Conservation (phyloP, 345 rosid species). For the Citrus australasica region DNA sequence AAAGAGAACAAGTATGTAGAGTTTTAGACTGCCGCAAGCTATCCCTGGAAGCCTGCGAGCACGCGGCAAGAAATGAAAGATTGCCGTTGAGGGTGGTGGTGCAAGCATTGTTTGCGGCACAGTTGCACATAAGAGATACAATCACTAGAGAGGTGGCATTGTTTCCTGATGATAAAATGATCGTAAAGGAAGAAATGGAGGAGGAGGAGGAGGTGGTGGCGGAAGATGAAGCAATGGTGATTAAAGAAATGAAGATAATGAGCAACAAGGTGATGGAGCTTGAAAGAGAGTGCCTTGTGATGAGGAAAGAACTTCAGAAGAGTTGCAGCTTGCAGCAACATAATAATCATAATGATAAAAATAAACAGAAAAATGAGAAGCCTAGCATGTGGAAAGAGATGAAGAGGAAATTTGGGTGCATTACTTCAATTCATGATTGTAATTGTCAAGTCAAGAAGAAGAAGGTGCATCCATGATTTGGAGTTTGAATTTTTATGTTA, state of each 20-base stretch:
- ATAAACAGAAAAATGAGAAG: conserved; percentile 35
- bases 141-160: conserved; percentile 32
- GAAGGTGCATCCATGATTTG: conserved; percentile 45
- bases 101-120: conserved; percentile 49
- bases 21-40: conserved; percentile 62
- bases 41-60: conserved; percentile 61
- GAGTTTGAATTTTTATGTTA: not conserved
- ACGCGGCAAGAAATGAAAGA: conserved; percentile 56
- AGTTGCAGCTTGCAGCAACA: conserved; percentile 17
- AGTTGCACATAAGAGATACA: conserved; percentile 57
- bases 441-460: conserved; percentile 57
- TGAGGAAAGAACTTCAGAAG: conserved; percentile 49
- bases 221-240: conserved; percentile 27
- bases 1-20: conserved; percentile 64
- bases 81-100: conserved; percentile 62
- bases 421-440: conserved; percentile 37
- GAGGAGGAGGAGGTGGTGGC: conserved; percentile 15
- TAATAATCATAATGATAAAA: not conserved
- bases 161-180: conserved; percentile 19
- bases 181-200: conserved; percentile 15
- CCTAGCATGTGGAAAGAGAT: conserved; percentile 62
- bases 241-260: conserved; percentile 53
- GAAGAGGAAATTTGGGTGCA: conserved; percentile 91
- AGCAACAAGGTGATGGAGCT: conserved; percentile 59
- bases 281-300: conserved; percentile 42